phyloP scores from a whole-genome alignment of 2,329 filamentous ascomycete genomes.

The Fusarium continuum region DNA sequence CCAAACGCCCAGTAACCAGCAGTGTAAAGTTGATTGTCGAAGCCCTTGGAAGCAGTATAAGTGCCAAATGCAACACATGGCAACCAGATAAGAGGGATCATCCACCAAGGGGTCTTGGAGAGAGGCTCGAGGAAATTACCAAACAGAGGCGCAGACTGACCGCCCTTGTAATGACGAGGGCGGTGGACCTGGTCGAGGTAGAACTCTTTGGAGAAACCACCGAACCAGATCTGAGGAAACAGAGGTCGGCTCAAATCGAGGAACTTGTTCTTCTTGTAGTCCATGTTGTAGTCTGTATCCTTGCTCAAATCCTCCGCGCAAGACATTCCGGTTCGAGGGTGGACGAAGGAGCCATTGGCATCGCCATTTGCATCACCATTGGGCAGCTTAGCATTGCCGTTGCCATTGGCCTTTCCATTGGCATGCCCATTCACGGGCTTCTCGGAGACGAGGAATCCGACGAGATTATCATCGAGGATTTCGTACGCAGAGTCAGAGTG shows the following conservation, averaged over 20 bases:
- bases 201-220: constrained; percentile 93
- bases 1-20: constrained; percentile 75
- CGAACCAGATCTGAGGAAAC: constrained; percentile 85
- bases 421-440: constrained; percentile 52
- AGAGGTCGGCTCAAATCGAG: constrained; percentile 87
- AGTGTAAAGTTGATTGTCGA: constrained; percentile 59
- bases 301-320: constrained; percentile 84
- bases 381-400: constrained; percentile 35
- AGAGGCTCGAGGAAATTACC: constrained; percentile 99
- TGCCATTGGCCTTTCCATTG: constrained; percentile 46
- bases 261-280: constrained; percentile 94
- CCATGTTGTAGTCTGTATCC: constrained; percentile 78
- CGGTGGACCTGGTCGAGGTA: constrained; percentile 97
- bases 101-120: constrained; percentile 93
- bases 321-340: constrained; percentile 85
- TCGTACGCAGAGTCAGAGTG: constrained; percentile 97
- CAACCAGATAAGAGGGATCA: constrained; percentile 85
- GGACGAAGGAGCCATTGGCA: constrained; percentile 49
- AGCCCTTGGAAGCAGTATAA: constrained; percentile 69
- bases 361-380: constrained; percentile 49
- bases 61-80: constrained; percentile 81
- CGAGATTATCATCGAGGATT: constrained; percentile 84
- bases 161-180: constrained; percentile 94
- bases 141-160: constrained; percentile 90
- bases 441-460: constrained; percentile 79